Conservation (phyloP, 2,329 filamentous ascomycete genomes). For the Nothophoma quercina region DNA sequence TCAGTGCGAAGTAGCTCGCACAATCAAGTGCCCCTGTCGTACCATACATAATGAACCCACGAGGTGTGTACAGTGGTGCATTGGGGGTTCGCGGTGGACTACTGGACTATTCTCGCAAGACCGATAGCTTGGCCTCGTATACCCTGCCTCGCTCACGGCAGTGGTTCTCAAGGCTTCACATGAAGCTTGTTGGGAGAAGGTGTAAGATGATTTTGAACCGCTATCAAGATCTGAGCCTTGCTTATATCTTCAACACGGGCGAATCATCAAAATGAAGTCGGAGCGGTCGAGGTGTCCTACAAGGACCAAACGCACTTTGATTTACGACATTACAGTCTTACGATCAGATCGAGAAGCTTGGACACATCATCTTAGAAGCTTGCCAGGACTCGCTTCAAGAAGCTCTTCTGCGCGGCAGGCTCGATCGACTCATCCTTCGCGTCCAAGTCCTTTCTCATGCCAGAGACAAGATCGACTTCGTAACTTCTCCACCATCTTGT, state of each 20-base stretch:
- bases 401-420: slow-evolving; percentile 20
- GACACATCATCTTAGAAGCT: slow-evolving; percentile 26
- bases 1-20: not conserved
- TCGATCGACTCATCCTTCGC: slow-evolving; percentile 22
- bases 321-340: no score
- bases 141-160: not conserved
- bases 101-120: not conserved
- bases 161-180: not conserved
- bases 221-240: no score
- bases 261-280: no score
- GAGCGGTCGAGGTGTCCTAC: no score
- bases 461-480: slow-evolving; percentile 51
- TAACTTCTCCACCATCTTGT: slow-evolving; percentile 45
- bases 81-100: not conserved
- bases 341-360: no score
- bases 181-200: not conserved
- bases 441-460: slow-evolving; percentile 49
- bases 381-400: slow-evolving; percentile 22
- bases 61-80: not conserved
- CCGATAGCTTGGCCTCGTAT: not conserved
- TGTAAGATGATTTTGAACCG: no score
- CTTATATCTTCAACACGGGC: no score
- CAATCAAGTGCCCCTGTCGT: not conserved
- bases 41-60: not conserved
- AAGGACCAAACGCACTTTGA: no score